Base-by-base conservation (phyloP, 306 rosid species). In the Pyrus betulifolia region DNA sequence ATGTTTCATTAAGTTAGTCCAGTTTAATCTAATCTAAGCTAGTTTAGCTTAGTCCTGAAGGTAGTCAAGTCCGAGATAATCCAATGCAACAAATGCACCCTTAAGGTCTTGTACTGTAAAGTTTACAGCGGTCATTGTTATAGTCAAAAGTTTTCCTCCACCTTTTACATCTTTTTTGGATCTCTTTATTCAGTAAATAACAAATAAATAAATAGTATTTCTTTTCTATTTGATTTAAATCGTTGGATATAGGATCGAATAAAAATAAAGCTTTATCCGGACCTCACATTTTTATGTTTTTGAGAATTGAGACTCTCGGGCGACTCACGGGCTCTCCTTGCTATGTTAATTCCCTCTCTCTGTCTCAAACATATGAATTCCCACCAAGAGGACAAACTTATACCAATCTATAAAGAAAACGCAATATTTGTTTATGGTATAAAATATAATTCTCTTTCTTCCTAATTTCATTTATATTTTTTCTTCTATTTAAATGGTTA, bases 221-320 rank as follows among this genome's bases (percentile, higher is more conserved):
- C 25, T 8, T 3, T 64, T 64, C 18, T 15, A 19, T 33, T 82
- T 91, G 40, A 51, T 70, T 84, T 86, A 82, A 78, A 88, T 83
- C 89, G 78, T 88, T 84, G 86, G 84, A 85, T 70, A 40, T 57
- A 78, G 88, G 81, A 85, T 80, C 84, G 83, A 86, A 86, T 86
- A 81, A 64, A 40, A 7, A 76, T 33, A 86, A 86, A 76, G 83
- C 82, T 74, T 72, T 76, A 49, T 81, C 67, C 83, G 85, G 76
- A 87, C 86, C 88, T 84, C 80, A 79, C 72, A 72, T 82, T 79
- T 67, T 58, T 15, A 72, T 80, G 78, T 77, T 75, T 76, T 78
- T 78, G 74, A 82, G 80, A 11, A 60, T 74, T 12, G 15, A 60
- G 30, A 12, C 33, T 59, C 72, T 69, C 61, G 77, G 67, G 17